phyloP scores from a whole-genome alignment of 768 basidiomycete genomes.

The Xerocomellus intermedius region DNA sequence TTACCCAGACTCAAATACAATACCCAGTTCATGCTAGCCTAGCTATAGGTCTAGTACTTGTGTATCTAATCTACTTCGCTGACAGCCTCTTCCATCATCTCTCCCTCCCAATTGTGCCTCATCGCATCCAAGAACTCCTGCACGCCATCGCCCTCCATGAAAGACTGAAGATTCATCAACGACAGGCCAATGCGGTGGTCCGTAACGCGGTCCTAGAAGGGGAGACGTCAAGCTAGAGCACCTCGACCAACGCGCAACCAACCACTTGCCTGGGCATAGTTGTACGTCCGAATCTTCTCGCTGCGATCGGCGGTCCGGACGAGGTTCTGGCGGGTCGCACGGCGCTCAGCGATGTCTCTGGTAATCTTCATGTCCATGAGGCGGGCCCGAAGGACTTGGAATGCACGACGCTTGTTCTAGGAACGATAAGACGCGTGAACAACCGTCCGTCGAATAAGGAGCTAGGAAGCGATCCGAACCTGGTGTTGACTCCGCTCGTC shows the following conservation, averaged over 20 bases:
- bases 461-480: conserved; percentile 37
- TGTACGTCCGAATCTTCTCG: conserved; percentile 96
- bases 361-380: conserved; percentile 78
- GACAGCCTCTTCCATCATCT: conserved; percentile 53
- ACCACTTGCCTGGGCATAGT: conserved; percentile 71
- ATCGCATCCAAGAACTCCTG: conserved; percentile 58
- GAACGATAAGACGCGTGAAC: not conserved
- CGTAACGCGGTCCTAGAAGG: conserved; percentile 77
- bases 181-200: conserved; percentile 88
- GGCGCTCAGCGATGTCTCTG: conserved; percentile 65
- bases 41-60: too few species aligned
- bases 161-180: conserved; percentile 59
- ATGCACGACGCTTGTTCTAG: conserved; percentile 91
- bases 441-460: not conserved
- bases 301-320: conserved; percentile 83
- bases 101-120: conserved; percentile 53
- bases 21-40: too few species aligned
- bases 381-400: conserved; percentile 82
- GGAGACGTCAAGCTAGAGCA: not conserved
- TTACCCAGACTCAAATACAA: too few species aligned
- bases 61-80: conserved; percentile 13
- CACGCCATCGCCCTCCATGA: conserved; percentile 67
- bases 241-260: not conserved
- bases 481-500: conserved; percentile 96
- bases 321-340: conserved; percentile 67